Evolutionary conservation across 768 basidiomycete genomes (phyloP), one percentile per base, ranked within the genome.

Genomic region (Tubosaeta sp.): DNA sequence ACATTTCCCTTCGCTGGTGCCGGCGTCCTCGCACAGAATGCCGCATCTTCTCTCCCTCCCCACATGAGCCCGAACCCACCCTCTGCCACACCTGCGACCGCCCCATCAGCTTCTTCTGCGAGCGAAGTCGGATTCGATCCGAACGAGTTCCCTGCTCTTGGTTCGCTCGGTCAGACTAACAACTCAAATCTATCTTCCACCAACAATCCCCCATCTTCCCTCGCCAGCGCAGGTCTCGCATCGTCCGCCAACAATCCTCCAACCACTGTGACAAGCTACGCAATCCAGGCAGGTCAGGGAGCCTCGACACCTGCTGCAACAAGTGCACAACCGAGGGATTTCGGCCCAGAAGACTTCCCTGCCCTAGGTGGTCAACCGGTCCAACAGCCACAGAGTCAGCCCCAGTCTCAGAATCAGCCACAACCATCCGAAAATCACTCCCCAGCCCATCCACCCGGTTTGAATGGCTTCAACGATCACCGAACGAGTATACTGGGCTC

Each of bases 271-370:
- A 83, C 87, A 41, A 90, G 87, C 62, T 92, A 91, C 69, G 90
- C 90, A 41, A 87, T 77, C 51, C 90, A 91, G 65, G 89, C 87
- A 14, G 87, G 87, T 31, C 66, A 81, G 59, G 77, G 74, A 47
- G 73, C 59, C 46, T 59, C 66, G 11, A 48, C 61, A 1, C 19
- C 58, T 19, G 19, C 49, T 3, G 1, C 35, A 25, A 30, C 48
- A 29, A 61, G 38, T 29, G 29, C 47, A 6, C 66, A 63, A 41
- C 49, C 40, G 14, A 55, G 52, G 65, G 71, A 68, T 66, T 88
- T 93, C 54, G 87, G 86, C n/a, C 82, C 85, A 35, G 90, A 92
- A 58, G 91, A 94, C 72, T 93, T 94, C 66, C 91, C 91, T 45
- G 91, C 91, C 16, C 73, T 94, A 24, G 86, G 90, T 11, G 86